A percentile compares a stretch with the other conserved stretches of the same genome.
Conservation (phyloP, 352 stramenopile species). For the Aphanomyces stellatus region DNA sequence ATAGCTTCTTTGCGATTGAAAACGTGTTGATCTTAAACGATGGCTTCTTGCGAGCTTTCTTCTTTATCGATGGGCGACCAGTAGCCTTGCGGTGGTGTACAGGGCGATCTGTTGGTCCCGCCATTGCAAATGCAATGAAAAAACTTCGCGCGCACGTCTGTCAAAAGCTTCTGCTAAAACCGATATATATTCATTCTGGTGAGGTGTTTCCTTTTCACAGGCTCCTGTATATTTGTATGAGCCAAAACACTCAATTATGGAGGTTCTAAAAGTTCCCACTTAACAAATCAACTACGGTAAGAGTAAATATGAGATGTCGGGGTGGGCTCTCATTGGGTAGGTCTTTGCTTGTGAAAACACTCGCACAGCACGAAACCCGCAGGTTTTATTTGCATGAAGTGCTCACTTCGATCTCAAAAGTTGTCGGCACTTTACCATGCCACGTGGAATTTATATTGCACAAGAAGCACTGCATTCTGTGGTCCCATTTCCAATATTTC, state of each 20-base stretch:
- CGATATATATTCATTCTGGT: neutral
- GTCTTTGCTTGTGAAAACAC: too few relatives aligned
- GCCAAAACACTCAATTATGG: neutral
- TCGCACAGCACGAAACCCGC: too few relatives aligned
- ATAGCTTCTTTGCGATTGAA: neutral
- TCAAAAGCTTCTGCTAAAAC: neutral
- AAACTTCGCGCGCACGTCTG: neutral
- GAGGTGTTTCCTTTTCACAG: neutral
- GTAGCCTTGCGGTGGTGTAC: neutral
- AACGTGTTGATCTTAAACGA: neutral
- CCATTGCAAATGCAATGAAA: neutral
- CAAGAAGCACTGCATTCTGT: too few relatives aligned
- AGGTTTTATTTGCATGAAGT: too few relatives aligned
- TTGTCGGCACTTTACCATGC: too few relatives aligned
- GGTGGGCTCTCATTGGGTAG: too few relatives aligned
- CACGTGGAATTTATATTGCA: too few relatives aligned
- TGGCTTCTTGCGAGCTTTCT: neutral
- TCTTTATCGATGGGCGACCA: neutral
- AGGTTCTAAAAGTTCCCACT: neutral
- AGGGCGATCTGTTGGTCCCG: neutral
- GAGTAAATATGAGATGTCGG: too few relatives aligned
- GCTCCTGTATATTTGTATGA: neutral
- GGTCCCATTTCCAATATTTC: too few relatives aligned
- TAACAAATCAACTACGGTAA: too few relatives aligned
- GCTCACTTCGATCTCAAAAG: too few relatives aligned